Base-by-base conservation (phyloP, 352 stramenopile genomes). In the Pythium angustatum region DNA sequence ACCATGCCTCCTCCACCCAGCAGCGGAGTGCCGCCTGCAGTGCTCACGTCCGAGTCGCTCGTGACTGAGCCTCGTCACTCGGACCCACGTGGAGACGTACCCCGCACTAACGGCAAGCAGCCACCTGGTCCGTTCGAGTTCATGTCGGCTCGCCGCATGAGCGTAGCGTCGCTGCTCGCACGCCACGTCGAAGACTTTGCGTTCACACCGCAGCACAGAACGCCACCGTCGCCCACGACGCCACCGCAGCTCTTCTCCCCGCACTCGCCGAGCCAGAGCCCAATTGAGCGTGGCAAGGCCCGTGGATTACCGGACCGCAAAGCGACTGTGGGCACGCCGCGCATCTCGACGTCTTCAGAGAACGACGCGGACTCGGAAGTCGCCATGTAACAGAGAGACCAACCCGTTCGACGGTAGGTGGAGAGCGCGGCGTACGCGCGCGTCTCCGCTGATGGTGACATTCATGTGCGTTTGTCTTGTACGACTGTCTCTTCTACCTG, bases 191-290 rank as follows among this genome's bases (percentile, higher is more conserved):
- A 55, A 0, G 44, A 62, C 33, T 36, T 62, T n/a, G 5, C n/a
- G 3, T 22, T 40, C 14, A 53, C 56, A 14, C 31, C 45, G 30
- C 47, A 47, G 43, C 11, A n/a, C 21, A 5, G 0, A 7, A 1
- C 17, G 0, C 54, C 40, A 12, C 17, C 21, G 22, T 52, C 54
- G 54, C 27, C 54, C 9, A 52, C 28, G 27, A 61, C 54, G 40
- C 54, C 54, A n/a, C 54, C 28, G 54, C 40, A 49, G 26, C 27
- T 36, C 2, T 61, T 61, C 28, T 43, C 54, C 11, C 54, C 54
- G 8, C 27, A 52, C 27, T 44, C 54, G 30, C 54, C 54, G 6
- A 48, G 14, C 11, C 22, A 61, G 19, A 61, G 54, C n/a, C 40
- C 41, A 22, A 8, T n/a, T 24, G 43, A 50, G 5, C n/a, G 8